Percentiles rank a stretch among this genome's conserved stretches.
Evolutionary conservation across 148 eudicot genomes (phyloP).

Genomic region (Vaccinium vitisidaea): DNA sequence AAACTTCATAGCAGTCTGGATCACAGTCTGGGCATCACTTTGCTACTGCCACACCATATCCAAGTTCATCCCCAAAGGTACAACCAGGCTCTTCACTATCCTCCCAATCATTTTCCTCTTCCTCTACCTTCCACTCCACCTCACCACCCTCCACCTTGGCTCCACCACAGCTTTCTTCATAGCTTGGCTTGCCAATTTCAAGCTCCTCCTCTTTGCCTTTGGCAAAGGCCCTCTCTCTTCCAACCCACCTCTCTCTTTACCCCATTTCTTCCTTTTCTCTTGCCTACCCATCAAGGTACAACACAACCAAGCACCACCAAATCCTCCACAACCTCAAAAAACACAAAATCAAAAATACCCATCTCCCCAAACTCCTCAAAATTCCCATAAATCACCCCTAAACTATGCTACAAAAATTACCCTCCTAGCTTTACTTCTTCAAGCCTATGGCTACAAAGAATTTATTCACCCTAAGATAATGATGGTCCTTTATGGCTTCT

Average conservation of each 20-base stretch:
- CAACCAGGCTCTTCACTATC: slow-evolving; percentile 26
- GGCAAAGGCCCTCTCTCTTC: slow-evolving; percentile 20
- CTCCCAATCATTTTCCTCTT: slow-evolving; percentile 33
- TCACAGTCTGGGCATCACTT: slow-evolving; percentile 15
- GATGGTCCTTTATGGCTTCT: slow-evolving; percentile 10
- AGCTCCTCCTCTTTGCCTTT: slow-evolving; percentile 40
- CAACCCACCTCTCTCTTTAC: slow-evolving; percentile 21
- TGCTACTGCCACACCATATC: slow-evolving; percentile 28
- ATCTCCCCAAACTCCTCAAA: background rate
- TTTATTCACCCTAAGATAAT: background rate
- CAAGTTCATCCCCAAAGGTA: slow-evolving; percentile 29
- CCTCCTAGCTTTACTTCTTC: background rate
- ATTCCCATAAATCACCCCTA: slow-evolving; percentile 5
- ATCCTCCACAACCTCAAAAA: background rate
- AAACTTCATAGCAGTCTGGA: slow-evolving; percentile 36
- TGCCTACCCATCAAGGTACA: slow-evolving; percentile 33
- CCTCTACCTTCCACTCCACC: slow-evolving; percentile 34
- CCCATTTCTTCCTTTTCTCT: slow-evolving; percentile 29
- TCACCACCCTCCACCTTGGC: slow-evolving; percentile 35
- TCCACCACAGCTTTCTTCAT: slow-evolving; percentile 33
- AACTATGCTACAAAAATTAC: slow-evolving; percentile 11
- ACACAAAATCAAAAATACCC: background rate
- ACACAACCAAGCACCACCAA: slow-evolving; percentile 2
- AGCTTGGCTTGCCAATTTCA: slow-evolving; percentile 54
- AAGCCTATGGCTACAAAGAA: background rate